Evolutionary conservation across 106 monocot genomes (phyloP), one percentile per base, ranked within the genome.

Genomic region (Triglochin maritima): DNA sequence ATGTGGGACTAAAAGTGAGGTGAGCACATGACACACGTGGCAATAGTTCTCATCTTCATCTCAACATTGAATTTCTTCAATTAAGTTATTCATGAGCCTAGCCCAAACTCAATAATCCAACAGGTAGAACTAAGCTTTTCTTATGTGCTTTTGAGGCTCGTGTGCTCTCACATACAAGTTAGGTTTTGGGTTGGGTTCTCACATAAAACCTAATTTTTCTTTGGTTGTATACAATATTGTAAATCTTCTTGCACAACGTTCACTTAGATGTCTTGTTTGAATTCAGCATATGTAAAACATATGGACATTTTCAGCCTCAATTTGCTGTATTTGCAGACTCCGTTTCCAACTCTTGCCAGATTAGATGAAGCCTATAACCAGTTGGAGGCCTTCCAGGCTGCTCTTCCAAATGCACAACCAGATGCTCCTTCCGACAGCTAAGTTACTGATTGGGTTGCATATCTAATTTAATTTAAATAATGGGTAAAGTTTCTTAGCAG

Each of bases 381-480:
- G 63, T 56, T 63, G 4, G 70, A 44, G 4, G 70, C 69, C 10
- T 77, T 77, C 76, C 69, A 77, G 48, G 42, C 61, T 17, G 69
- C 76, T n/a, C 76, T 51, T 55, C 70, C 76, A 4, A 49, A 77
- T 7, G 11, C 48, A 13, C 76, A 77, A 50, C 76, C 76, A 49
- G 76, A 77, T 70, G 69, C 62, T 13, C 56, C 64, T 29, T 47
- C 63, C 64, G 47, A 49, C 64, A 29, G 1, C 29, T 29, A 29
- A 29, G 29, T 29, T 29, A 29, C 29, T 1, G 29, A 29, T 29
- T 29, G 29, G 29, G 29, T 29, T 29, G 29, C 29, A 29, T 29
- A 29, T 29, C 0, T 29, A 29, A 29, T 29, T 0, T 29, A 29
- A 29, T 29, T 29, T 29, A 29, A 29, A 29, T 29, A 29, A 29